Base-by-base conservation (phyloP, 2,329 filamentous ascomycete genomes). In the Cryphonectria parasitica region DNA sequence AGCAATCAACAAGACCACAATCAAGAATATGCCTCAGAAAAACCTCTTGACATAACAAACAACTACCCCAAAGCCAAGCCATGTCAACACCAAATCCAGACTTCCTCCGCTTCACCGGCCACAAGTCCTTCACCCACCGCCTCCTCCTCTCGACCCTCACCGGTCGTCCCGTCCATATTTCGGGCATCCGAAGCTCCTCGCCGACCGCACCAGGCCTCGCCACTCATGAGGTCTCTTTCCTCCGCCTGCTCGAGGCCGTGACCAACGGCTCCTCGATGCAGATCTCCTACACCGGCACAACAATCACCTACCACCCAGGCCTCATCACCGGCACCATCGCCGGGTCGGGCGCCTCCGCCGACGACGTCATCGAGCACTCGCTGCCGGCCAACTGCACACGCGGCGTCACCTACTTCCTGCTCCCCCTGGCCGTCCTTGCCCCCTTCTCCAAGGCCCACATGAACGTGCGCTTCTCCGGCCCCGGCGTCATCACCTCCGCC, bases 201-300 rank as follows among this genome's bases (percentile, higher is more conserved):
- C 91, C 92, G 63, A 95, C 93, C 56, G 91, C 92, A 76, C 95
- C 96, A 0, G 96, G 96, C 77, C 92, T 99, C 68, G 91, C 93
- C 68, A 91, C 94, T 64, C 92, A 97, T 83, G 96, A 99, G 83
- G 91, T 98, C 77, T 98, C 96, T 63, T 95, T 99, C 81, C 88
- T 99, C 43, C 95, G 96, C 70, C 92, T 99, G 25, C 90, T 99
- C 78, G 96, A 98, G 81, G 88, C 93, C 75, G 87, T 99, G 77
- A 99, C 96, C 78, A 99, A 99, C 85, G 96, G 96, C 82, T 93
- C 92, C 70, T 90, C 92, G 69, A 94, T 98, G 83, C 95, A 98
- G 78, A 97, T 99, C 76, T 97, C 94, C 15, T 96, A 97, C 83
- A 98, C 94, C 1, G 96, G 96, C 78, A 98, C 96, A 0, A 95